These are phyloP conservation scores for Microdochium nivale DNA, from an alignment of 2,329 filamentous ascomycete genomes.

Conservation along the genomic window DNA sequence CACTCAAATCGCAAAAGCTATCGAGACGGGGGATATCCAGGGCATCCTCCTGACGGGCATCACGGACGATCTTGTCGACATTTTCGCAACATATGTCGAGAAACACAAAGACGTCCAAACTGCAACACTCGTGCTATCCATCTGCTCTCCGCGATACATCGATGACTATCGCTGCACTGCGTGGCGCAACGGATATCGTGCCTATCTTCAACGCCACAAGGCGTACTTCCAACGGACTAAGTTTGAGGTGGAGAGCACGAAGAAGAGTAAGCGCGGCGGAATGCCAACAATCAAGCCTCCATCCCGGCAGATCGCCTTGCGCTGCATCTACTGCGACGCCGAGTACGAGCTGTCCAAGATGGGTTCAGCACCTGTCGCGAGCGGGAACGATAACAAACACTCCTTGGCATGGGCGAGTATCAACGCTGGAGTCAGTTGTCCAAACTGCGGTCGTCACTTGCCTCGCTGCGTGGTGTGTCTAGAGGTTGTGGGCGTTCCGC, in stretches of 20 bases:
- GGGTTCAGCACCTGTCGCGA: slow-evolving; percentile 3
- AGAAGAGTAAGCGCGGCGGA: slow-evolving; percentile 57
- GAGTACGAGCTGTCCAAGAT: slow-evolving; percentile 40
- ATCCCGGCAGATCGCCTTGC: slow-evolving; percentile 62
- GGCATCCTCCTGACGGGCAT: slow-evolving; percentile 73
- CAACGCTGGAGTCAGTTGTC: slow-evolving; percentile 54
- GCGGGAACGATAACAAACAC: slow-evolving; percentile 26
- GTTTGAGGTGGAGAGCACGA: slow-evolving; percentile 70
- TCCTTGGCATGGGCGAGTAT: slow-evolving; percentile 50
- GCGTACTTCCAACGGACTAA: slow-evolving; percentile 67
- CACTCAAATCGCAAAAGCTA: slow-evolving; percentile 52
- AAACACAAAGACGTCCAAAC: slow-evolving; percentile 74
- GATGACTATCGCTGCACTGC: slow-evolving; percentile 66
- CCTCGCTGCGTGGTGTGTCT: slow-evolving; percentile 61
- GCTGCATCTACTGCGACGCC: slow-evolving; percentile 69
- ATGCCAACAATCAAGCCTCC: slow-evolving; percentile 54
- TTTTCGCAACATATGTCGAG: slow-evolving; percentile 67
- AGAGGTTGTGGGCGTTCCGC: slow-evolving; percentile 55
- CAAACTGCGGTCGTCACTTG: slow-evolving; percentile 57
- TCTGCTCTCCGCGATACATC: slow-evolving; percentile 68
- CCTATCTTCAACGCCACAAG: slow-evolving; percentile 64
- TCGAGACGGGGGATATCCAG: slow-evolving; percentile 63
- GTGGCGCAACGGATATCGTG: slow-evolving; percentile 65
- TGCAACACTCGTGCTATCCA: slow-evolving; percentile 64
- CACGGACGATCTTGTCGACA: slow-evolving; percentile 61